Evolutionary conservation across 306 rosid genomes (phyloP).

Genomic region (Castanea mollissima): DNA sequence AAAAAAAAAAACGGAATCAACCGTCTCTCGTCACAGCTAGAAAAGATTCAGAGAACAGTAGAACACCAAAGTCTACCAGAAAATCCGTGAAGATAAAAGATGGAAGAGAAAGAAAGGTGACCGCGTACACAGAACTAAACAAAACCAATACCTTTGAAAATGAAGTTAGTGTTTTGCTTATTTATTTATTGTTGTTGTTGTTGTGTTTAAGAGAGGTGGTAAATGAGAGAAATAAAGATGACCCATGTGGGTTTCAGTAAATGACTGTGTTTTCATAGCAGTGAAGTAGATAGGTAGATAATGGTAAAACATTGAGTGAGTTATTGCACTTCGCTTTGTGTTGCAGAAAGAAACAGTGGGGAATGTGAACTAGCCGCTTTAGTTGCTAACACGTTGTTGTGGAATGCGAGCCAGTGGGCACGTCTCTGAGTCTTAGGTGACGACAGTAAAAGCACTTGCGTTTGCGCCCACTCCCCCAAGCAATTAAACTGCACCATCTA

Average conservation of each 20-base stretch:
- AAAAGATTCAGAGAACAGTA: constrained; percentile 4
- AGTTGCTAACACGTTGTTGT: constrained; percentile 26
- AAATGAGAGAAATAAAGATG: constrained; percentile 23
- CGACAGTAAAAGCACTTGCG: no score
- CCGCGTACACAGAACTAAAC: not conserved
- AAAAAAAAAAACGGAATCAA: not conserved
- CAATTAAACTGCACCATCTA: no score
- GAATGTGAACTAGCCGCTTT: constrained; percentile 9
- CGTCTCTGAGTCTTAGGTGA: not conserved
- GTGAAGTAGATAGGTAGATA: constrained; percentile 5
- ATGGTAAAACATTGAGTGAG: not conserved
- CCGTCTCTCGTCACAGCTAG: not conserved
- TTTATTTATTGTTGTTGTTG: no score
- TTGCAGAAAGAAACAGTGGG: constrained; percentile 18
- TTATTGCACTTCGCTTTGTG: constrained; percentile 25
- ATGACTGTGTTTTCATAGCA: not conserved
- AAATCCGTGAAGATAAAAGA: constrained; percentile 17
- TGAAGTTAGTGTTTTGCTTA: no score
- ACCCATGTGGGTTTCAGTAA: constrained; percentile 28
- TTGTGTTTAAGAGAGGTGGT: not conserved
- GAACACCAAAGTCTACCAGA: constrained; percentile 17
- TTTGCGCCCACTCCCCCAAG: no score
- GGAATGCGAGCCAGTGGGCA: constrained; percentile 47
- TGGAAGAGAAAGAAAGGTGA: constrained; percentile 7
- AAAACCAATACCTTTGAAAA: constrained; percentile 13